Base-by-base conservation (phyloP, 371 early-diverging fungal species). In the Actinomortierella wolfii region DNA sequence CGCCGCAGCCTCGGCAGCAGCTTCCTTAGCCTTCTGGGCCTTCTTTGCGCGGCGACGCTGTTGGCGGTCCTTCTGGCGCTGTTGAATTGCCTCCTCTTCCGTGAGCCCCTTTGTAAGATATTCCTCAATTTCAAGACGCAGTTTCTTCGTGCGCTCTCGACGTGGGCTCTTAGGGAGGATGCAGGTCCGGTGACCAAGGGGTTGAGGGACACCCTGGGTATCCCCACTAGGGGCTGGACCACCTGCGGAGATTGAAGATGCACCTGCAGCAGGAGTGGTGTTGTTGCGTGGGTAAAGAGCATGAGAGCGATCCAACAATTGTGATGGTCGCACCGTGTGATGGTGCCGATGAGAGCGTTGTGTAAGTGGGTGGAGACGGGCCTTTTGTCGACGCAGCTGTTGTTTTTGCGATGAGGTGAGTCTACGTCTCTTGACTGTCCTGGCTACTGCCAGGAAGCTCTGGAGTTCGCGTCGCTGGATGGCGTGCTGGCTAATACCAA, bases 401-500 rank as follows among this genome's bases (percentile, higher is more conserved):
- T 34, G 34, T 11, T 34, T 34, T 34, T 34, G 34, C 34, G 34
- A 39, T 47, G 49, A n/a, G 2, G 8, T 34, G 51, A 2, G 62
- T 23, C 50, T 58, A 47, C 52, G 57, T 29, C 45, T 45, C 56
- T 61, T 71, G 39, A 66, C 55, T 13, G 66, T 61, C 13, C 66
- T 51, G 25, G 66, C 66, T 5, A 61, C 71, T 0, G 71, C 71
- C 56, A 71, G 42, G 48, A 61, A 71, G 6, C 57, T 61, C 23
- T 71, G 61, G 7, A 71, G 54, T 17, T 71, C 71, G 4, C 65
- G 61, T 39, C 61, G 61, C 28, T 71, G 66, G 13, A 71, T 66
- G 15, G 71, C 71, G 17, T 66, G 65, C n/a, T 71, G 71, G 52
- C 71, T 71, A 44, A 71, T 71, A 13, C 71, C 71, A 71, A 71